These are phyloP conservation scores for Ceratocystis huliohia DNA, from an alignment of 2,329 filamentous ascomycete genomes.

Conservation along the genomic window DNA sequence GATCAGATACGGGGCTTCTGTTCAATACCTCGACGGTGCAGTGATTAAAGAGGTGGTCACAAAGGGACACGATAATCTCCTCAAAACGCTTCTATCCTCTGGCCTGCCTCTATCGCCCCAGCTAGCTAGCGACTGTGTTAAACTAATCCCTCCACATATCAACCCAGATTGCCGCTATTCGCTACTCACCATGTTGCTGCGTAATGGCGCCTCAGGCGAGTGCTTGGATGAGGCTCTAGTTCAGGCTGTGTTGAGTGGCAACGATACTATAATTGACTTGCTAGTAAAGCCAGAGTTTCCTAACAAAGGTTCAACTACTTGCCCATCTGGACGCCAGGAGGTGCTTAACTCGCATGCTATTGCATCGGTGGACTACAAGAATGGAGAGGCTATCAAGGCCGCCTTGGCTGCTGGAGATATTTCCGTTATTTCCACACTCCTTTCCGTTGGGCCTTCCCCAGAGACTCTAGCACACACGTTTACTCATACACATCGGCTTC, in stretches of 20 bases:
- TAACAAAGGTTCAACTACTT: slow-evolving; percentile 23
- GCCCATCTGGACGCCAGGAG: slow-evolving; percentile 21
- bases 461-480: slow-evolving; percentile 39
- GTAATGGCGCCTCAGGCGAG: slow-evolving; percentile 38
- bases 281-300: slow-evolving; percentile 39
- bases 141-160: slow-evolving; percentile 36
- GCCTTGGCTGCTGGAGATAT: slow-evolving; percentile 37
- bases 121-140: slow-evolving; percentile 39
- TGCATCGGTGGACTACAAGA: slow-evolving; percentile 41
- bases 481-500: slow-evolving; percentile 35
- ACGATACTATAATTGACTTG: slow-evolving; percentile 36
- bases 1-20: slow-evolving; percentile 40
- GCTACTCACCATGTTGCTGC: slow-evolving; percentile 36
- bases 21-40: slow-evolving; percentile 41
- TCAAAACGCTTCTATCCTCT: slow-evolving; percentile 36
- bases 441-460: slow-evolving; percentile 35
- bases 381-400: slow-evolving; percentile 38
- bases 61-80: slow-evolving; percentile 35
- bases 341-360: slow-evolving; percentile 35
- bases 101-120: slow-evolving; percentile 33
- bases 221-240: slow-evolving; percentile 39
- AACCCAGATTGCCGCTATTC: slow-evolving; percentile 34
- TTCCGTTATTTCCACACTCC: slow-evolving; percentile 35
- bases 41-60: slow-evolving; percentile 39
- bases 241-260: slow-evolving; percentile 37